phyloP scores from a whole-genome alignment of 2,329 filamentous ascomycete species.

The Fusarium aywerte region DNA sequence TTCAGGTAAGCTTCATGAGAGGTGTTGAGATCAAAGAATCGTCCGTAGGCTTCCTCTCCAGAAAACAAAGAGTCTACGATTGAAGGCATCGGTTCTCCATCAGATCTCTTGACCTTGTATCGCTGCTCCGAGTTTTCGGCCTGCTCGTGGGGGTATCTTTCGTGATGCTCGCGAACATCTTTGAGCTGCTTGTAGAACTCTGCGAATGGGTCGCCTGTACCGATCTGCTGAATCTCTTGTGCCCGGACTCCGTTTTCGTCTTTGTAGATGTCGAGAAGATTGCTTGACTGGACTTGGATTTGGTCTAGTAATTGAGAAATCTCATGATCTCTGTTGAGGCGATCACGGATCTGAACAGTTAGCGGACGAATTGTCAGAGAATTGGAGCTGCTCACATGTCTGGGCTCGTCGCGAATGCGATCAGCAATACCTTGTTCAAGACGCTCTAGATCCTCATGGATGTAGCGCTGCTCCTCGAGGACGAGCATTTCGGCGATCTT shows the following conservation, averaged over 20 bases:
- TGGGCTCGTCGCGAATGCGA: conserved; percentile 87
- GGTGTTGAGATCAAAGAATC: conserved; percentile 88
- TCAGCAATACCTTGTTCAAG: conserved; percentile 94
- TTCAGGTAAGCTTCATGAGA: conserved; percentile 92
- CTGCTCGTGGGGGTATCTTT: conserved; percentile 90
- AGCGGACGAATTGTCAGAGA: conserved; percentile 23
- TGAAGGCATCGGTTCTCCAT: conserved; percentile 70
- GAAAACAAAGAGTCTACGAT: conserved; percentile 93
- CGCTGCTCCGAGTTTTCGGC: conserved; percentile 94
- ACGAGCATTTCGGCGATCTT: conserved; percentile 72
- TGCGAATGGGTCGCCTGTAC: conserved; percentile 86
- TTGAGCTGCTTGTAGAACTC: conserved; percentile 89
- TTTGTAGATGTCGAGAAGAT: conserved; percentile 84
- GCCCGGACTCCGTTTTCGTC: conserved; percentile 78
- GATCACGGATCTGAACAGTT: conserved; percentile 78
- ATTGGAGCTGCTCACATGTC: conserved; percentile 70
- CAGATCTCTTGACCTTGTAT: conserved; percentile 77
- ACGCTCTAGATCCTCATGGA: conserved; percentile 96
- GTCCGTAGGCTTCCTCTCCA: conserved; percentile 92
- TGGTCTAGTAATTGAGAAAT: conserved; percentile 86
- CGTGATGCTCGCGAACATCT: conserved; percentile 87
- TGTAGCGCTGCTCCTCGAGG: conserved; percentile 90
- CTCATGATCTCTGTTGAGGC: conserved; percentile 91
- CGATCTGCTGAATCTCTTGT: conserved; percentile 85
- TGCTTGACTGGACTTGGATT: conserved; percentile 85